Conservation (phyloP, 2,329 filamentous ascomycete species). For the Thielaviopsis euricoi region DNA sequence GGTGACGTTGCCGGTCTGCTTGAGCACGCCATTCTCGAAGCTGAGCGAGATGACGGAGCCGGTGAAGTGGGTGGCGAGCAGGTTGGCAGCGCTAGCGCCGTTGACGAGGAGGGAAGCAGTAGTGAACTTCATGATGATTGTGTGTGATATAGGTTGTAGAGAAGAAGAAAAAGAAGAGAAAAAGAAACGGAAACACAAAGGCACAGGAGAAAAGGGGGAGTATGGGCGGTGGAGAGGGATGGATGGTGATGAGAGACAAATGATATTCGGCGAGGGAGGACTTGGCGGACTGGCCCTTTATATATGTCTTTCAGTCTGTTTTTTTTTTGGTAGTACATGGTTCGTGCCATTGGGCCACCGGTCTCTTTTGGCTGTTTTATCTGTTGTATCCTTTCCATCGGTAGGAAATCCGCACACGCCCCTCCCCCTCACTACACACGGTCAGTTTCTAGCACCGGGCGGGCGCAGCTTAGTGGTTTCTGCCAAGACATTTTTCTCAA, state of each 20-base stretch:
- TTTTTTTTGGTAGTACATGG: too few relatives aligned
- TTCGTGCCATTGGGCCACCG: too few relatives aligned
- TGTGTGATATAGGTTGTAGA: not conserved
- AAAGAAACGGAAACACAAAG: not conserved
- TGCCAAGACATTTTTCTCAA: not conserved
- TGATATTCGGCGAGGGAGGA: not conserved
- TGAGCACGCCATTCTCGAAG: conserved; percentile 5
- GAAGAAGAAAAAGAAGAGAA: not conserved
- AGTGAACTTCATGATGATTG: conserved; percentile 5
- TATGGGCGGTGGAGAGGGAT: not conserved
- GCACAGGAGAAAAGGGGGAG: not conserved
- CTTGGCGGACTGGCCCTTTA: too few relatives aligned
- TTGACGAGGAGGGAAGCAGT: conserved; percentile 7
- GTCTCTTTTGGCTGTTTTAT: too few relatives aligned
- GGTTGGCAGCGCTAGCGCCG: conserved; percentile 11
- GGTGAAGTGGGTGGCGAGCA: conserved; percentile 14
- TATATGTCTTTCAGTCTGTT: too few relatives aligned
- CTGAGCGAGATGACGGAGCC: conserved; percentile 13
- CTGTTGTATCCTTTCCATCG: too few relatives aligned
- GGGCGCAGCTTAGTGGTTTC: not conserved
- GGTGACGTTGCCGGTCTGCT: conserved; percentile 11
- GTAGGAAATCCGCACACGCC: too few relatives aligned
- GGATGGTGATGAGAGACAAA: too few relatives aligned
- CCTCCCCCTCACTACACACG: too few relatives aligned
- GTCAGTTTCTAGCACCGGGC: not conserved